A percentile compares a stretch with the other conserved stretches of the same genome.
Conservation (phyloP, 2,329 filamentous ascomycete species). For the Alternaria infectoria region DNA sequence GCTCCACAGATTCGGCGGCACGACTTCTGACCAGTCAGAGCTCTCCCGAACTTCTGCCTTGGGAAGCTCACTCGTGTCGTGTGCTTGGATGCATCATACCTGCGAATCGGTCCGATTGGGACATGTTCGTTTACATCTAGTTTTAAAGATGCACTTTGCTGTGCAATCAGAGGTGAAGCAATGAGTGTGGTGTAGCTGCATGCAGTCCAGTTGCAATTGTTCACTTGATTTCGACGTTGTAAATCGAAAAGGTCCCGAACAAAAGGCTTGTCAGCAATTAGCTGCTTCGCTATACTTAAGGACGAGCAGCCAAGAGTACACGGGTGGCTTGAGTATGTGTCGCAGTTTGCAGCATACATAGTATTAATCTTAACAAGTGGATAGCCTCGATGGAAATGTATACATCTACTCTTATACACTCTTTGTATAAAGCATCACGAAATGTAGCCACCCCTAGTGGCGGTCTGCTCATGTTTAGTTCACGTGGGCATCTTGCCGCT, state of each 20-base stretch:
- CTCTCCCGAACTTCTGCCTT: neutral
- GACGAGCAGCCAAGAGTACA: neutral
- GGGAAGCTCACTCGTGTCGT: neutral
- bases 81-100: slow-evolving; percentile 1
- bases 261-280: neutral
- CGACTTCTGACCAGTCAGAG: slow-evolving; percentile 18
- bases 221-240: neutral
- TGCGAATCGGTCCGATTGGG: neutral
- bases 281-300: neutral
- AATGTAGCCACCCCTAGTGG: neutral
- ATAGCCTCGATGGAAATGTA: neutral
- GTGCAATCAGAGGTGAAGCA: too few relatives aligned
- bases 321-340: neutral
- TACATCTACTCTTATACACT: neutral
- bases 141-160: neutral
- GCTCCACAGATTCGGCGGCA: slow-evolving; percentile 2
- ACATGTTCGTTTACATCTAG: neutral
- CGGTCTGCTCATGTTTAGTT: neutral
- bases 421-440: neutral
- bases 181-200: neutral
- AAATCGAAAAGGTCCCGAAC: too few relatives aligned
- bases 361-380: neutral
- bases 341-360: neutral
- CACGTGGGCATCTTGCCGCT: slow-evolving; percentile 3
- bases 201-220: neutral